Conservation (phyloP, 768 basidiomycete genomes). For the Ramaria rubella region DNA sequence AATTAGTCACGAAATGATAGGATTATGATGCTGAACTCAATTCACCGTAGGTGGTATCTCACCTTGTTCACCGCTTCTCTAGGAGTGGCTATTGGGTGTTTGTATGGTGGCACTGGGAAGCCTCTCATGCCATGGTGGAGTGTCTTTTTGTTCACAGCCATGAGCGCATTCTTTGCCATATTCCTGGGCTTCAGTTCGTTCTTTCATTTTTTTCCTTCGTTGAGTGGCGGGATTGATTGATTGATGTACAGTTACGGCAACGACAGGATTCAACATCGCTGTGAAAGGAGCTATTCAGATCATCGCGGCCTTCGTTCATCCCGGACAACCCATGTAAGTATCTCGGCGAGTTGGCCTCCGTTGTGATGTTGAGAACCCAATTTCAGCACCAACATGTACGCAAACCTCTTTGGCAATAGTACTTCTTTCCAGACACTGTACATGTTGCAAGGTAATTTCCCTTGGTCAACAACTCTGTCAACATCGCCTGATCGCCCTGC, state of each 20-base stretch:
- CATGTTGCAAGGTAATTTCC: constrained; percentile 38
- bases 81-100: constrained; percentile 42
- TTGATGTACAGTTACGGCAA: constrained; percentile 29
- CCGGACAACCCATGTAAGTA: constrained; percentile 40
- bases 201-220: neutral
- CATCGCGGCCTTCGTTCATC: constrained; percentile 44
- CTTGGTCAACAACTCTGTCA: constrained; percentile 5
- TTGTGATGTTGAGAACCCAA: constrained; percentile 4
- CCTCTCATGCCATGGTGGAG: constrained; percentile 51
- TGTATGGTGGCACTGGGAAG: constrained; percentile 26
- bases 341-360: neutral
- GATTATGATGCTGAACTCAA: neutral
- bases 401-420: constrained; percentile 47
- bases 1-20: neutral
- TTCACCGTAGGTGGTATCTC: constrained; percentile 38
- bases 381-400: constrained; percentile 51
- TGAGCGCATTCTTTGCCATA: constrained; percentile 28
- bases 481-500: constrained; percentile 9
- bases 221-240: neutral
- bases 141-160: constrained; percentile 40
- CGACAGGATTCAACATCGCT: constrained; percentile 33
- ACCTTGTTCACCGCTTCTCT: constrained; percentile 39
- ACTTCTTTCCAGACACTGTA: constrained; percentile 47
- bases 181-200: constrained; percentile 39
- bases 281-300: constrained; percentile 45